These are phyloP conservation scores for Cytospora piceae DNA, from an alignment of 2,329 filamentous ascomycete species.

Conservation along the genomic window DNA sequence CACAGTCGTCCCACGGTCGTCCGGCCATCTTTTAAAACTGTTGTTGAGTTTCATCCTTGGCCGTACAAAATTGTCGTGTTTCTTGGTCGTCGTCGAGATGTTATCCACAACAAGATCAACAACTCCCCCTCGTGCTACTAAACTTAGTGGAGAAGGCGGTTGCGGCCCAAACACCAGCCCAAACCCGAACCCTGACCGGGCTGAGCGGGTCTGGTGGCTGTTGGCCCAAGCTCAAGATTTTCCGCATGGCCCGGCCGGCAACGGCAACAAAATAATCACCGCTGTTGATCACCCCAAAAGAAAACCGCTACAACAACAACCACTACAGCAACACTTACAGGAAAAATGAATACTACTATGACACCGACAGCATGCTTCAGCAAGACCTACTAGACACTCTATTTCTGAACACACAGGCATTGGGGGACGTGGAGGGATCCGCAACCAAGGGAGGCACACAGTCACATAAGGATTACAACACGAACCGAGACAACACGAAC, in stretches of 20 bases:
- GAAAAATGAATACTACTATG: slow-evolving; percentile 13
- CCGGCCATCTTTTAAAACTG: not conserved
- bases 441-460: not conserved
- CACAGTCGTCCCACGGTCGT: no score
- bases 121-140: not conserved
- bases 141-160: slow-evolving; percentile 8
- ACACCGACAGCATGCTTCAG: slow-evolving; percentile 24
- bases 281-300: not conserved
- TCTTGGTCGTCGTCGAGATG: not conserved
- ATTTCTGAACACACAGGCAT: slow-evolving; percentile 28
- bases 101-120: not conserved
- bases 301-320: not conserved
- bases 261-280: slow-evolving; percentile 14
- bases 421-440: slow-evolving; percentile 24
- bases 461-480: not conserved
- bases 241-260: slow-evolving; percentile 10
- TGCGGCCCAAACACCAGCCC: not conserved
- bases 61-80: not conserved
- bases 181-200: slow-evolving; percentile 6
- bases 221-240: slow-evolving; percentile 26
- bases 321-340: not conserved
- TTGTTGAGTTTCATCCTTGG: not conserved
- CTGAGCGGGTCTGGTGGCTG: slow-evolving; percentile 24
- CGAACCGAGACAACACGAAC: not conserved
- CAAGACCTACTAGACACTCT: slow-evolving; percentile 29